Evolutionary conservation across 2,329 filamentous ascomycete genomes (phyloP), one percentile per base, ranked within the genome.

Genomic region (Ceratocystis papillata): DNA sequence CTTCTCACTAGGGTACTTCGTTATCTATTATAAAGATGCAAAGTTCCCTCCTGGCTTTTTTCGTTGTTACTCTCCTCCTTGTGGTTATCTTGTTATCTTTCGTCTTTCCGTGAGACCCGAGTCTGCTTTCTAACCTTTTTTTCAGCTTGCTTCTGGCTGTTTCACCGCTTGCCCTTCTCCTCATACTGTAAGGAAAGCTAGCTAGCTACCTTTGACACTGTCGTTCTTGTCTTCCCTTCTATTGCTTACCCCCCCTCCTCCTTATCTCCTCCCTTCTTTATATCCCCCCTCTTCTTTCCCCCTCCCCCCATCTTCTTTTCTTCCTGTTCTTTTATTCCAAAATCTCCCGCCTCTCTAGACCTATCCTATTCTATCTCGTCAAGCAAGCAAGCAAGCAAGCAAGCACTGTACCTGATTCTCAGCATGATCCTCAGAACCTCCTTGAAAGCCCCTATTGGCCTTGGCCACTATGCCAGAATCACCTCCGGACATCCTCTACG

Each of bases 361-460:
- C 37, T 41, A 41, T 41, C 37, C 37, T 41, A 37, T 37, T 8
- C 37, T 12, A 41, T 41, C 37, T 41, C 8, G 8, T 12, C 10
- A 41, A 41, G 45, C 28, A 55, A 28, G 59, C 33, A 46, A n/a
- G 7, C 8, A 20, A 3, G 22, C 22, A 55, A 28, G 59, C 33
- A 46, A n/a, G 7, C 8, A 10, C 3, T 15, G 48, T 28, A 15
- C 20, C 10, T 41, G 6, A 45, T 25, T 8, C n/a, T 6, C n/a
- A 44, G 7, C 17, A 62, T 59, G 53, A 44, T 62, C 53, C 28
- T 55, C 44, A 45, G 45, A 20, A 37, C 33, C 15, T 8, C 62
- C 17, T 45, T 55, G 37, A 64, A 50, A 64, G 41, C 65, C 22
- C 17, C 65, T 22, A 22, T 57, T 48, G 65, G 65, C 25, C 46